Evolutionary conservation across 768 basidiomycete genomes (phyloP).

Genomic region (Agaricus blazei): DNA sequence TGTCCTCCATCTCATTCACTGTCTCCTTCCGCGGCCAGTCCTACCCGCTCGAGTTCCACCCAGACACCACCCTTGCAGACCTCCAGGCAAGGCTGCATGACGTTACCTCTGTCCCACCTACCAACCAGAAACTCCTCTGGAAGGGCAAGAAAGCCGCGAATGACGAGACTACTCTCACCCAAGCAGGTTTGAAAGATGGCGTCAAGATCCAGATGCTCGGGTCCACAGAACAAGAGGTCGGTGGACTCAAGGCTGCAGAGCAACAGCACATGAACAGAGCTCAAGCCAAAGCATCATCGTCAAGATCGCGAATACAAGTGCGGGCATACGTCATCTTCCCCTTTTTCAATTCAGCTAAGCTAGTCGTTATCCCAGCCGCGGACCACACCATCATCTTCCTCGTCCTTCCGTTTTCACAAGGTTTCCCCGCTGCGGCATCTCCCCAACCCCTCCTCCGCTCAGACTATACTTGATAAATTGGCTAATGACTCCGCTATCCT

Average conservation of each 20-base stretch:
- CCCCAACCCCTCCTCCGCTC: slow-evolving; percentile 55
- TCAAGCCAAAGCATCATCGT: slow-evolving; percentile 51
- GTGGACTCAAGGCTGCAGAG: slow-evolving; percentile 49
- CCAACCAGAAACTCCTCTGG: slow-evolving; percentile 67
- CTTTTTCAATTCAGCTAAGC: slow-evolving; percentile 28
- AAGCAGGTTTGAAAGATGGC: slow-evolving; percentile 59
- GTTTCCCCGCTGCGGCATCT: slow-evolving; percentile 59
- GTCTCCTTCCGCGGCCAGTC: slow-evolving; percentile 45
- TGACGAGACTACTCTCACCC: slow-evolving; percentile 23
- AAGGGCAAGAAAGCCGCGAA: slow-evolving; percentile 54
- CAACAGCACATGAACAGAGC: slow-evolving; percentile 53
- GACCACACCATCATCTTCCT: slow-evolving; percentile 19
- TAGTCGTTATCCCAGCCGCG: slow-evolving; percentile 4
- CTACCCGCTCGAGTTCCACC: slow-evolving; percentile 43
- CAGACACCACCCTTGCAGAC: slow-evolving; percentile 43
- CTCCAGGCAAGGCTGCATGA: slow-evolving; percentile 52
- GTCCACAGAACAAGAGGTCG: slow-evolving; percentile 53
- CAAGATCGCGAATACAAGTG: slow-evolving; percentile 57
- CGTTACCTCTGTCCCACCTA: slow-evolving; percentile 60
- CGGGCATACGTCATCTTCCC: slow-evolving; percentile 7
- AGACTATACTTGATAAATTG: slow-evolving; percentile 48
- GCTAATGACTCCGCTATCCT: slow-evolving; percentile 67
- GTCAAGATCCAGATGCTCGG: slow-evolving; percentile 69
- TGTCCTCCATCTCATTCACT: slow-evolving; percentile 13
- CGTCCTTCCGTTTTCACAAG: slow-evolving; percentile 55